A percentile compares a stretch with the other conserved stretches of the same genome.
Evolutionary conservation across 345 rosid species (phyloP).

Genomic region (Chamaenerion angustifolium): DNA sequence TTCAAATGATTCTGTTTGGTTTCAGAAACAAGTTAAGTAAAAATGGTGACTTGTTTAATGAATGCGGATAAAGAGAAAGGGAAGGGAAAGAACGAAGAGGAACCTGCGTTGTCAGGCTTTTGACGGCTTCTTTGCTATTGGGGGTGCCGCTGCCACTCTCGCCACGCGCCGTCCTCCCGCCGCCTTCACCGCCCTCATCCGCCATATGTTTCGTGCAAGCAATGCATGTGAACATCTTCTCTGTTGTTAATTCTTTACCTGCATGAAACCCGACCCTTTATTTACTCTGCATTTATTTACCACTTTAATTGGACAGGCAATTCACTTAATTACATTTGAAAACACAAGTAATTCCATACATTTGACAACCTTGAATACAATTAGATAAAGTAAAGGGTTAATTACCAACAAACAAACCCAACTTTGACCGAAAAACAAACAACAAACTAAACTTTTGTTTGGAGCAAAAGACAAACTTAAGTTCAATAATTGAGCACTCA

Average conservation of each 20-base stretch:
- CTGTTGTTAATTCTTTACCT: slow-evolving; percentile 5
- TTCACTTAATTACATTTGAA: no score
- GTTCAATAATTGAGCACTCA: no score
- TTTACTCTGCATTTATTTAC: neutral
- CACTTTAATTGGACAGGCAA: no score
- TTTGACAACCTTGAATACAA: no score
- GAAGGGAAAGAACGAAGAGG: neutral
- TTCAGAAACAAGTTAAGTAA: slow-evolving; percentile 15
- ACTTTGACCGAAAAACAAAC: no score
- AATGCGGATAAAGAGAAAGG: slow-evolving; percentile 4
- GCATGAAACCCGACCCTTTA: neutral
- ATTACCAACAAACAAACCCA: no score
- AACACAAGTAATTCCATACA: no score
- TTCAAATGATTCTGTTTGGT: slow-evolving; percentile 15
- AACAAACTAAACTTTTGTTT: no score
- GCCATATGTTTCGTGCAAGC: slow-evolving; percentile 82
- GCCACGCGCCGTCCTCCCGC: slow-evolving; percentile 60
- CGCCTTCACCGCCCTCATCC: slow-evolving; percentile 63
- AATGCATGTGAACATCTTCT: slow-evolving; percentile 84
- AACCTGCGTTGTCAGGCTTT: slow-evolving; percentile 97
- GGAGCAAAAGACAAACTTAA: no score
- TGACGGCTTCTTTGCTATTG: slow-evolving; percentile 90
- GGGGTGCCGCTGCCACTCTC: slow-evolving; percentile 51
- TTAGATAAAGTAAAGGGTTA: no score
- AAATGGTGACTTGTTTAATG: neutral